Conservation (phyloP, 2,329 filamentous ascomycete genomes). For the Diaporthe australafricana region DNA sequence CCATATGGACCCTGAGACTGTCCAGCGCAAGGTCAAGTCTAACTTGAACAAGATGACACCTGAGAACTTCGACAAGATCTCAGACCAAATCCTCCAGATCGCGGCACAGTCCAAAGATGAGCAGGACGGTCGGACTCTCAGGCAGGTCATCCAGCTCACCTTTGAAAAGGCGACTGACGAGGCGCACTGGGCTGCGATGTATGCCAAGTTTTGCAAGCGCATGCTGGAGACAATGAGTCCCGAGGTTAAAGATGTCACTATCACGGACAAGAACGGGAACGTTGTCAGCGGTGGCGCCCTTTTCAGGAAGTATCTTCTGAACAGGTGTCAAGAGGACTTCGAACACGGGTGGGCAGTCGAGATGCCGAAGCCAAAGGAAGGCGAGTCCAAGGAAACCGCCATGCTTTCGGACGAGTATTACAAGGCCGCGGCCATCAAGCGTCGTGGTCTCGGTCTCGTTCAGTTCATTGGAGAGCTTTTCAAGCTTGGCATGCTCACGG, state of each 20-base stretch:
- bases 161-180: constrained; percentile 99
- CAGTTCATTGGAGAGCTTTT: constrained; percentile 99
- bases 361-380: constrained; percentile 80
- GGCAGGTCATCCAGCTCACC: constrained; percentile 98
- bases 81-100: constrained; percentile 92
- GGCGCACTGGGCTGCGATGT: constrained; percentile 98
- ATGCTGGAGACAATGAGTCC: constrained; percentile 97
- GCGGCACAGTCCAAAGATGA: constrained; percentile 96
- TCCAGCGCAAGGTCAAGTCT: constrained; percentile 98
- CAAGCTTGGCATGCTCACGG: constrained; percentile 98
- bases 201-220: constrained; percentile 96
- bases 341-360: constrained; percentile 97
- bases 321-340: constrained; percentile 98
- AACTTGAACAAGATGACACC: constrained; percentile 99
- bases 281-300: constrained; percentile 92
- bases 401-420: constrained; percentile 99
- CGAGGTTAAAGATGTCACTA: constrained; percentile 94
- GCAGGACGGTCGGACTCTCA: constrained; percentile 90
- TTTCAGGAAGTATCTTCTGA: constrained; percentile 98
- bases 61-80: constrained; percentile 97
- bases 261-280: constrained; percentile 89
- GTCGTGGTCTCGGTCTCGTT: constrained; percentile 95
- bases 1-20: constrained; percentile 88
- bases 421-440: constrained; percentile 90
- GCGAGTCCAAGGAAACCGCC: constrained; percentile 74